Evolutionary conservation across 1,284 basidiomycete species (phyloP).

Genomic region (Lentinula novae-zelandiae): DNA sequence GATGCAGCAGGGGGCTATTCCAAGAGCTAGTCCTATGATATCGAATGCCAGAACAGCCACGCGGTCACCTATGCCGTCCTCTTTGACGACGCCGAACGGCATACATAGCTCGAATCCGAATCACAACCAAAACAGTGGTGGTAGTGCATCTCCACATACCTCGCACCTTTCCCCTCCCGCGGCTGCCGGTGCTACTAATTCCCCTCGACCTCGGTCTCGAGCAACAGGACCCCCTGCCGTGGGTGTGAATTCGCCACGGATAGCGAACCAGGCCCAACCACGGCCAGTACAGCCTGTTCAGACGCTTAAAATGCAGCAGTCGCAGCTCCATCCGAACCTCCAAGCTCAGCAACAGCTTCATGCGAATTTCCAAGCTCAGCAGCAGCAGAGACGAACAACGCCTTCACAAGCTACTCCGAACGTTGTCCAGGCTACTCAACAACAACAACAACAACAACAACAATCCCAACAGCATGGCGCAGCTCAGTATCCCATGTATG

Average conservation of each 20-base stretch:
- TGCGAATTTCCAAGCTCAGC: background rate
- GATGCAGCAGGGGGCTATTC: background rate
- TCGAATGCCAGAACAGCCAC: background rate
- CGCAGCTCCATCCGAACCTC: background rate
- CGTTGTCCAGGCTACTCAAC: background rate
- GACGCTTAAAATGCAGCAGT: background rate
- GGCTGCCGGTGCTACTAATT: background rate
- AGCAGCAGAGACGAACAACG: background rate
- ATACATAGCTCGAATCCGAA: background rate
- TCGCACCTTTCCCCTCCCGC: background rate
- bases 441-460: constrained; percentile 1
- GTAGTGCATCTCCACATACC: background rate
- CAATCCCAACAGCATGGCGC: background rate
- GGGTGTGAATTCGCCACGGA: background rate
- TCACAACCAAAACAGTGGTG: background rate
- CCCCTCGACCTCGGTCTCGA: background rate
- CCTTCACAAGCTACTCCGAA: background rate
- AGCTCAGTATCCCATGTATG: background rate
- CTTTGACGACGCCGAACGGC: background rate
- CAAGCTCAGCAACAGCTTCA: background rate
- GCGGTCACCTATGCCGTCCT: background rate
- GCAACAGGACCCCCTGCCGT: background rate
- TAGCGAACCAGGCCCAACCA: background rate
- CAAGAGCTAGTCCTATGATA: background rate
- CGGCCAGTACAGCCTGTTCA: background rate